A percentile compares a stretch with the other conserved stretches of the same genome.
These are phyloP conservation scores for Claviceps sp. DNA, from an alignment of 2,329 filamentous ascomycete species.

Conservation along the genomic window DNA sequence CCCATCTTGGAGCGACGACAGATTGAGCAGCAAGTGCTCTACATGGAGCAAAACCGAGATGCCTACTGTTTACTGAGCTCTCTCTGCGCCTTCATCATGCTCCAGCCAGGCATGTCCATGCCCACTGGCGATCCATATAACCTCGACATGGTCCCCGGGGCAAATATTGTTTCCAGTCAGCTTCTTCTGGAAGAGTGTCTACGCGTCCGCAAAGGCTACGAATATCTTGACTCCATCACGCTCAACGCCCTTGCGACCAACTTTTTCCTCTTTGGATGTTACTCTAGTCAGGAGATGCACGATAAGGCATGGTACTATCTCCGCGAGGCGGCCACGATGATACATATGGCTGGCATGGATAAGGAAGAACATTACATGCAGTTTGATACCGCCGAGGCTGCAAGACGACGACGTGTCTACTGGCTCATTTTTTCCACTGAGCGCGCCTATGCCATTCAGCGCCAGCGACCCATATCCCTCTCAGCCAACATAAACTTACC, in stretches of 20 bases:
- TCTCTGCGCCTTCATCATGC: constrained; percentile 54
- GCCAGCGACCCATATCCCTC: constrained; percentile 55
- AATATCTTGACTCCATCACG: constrained; percentile 43
- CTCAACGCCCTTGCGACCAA: constrained; percentile 54
- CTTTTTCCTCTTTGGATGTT: constrained; percentile 64
- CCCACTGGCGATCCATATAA: constrained; percentile 42
- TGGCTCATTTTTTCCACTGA: constrained; percentile 63
- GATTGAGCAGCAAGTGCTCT: constrained; percentile 44
- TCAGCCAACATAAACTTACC: constrained; percentile 57
- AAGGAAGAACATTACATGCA: constrained; percentile 50
- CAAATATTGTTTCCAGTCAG: constrained; percentile 49
- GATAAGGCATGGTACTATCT: constrained; percentile 70
- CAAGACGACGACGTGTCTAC: constrained; percentile 52
- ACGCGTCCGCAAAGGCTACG: constrained; percentile 49
- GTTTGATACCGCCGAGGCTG: constrained; percentile 44
- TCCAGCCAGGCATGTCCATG: constrained; percentile 54
- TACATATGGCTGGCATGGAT: constrained; percentile 45
- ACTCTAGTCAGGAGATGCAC: constrained; percentile 58
- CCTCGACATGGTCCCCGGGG: constrained; percentile 42
- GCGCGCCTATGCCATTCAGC: constrained; percentile 59
- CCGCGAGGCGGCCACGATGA: constrained; percentile 61
- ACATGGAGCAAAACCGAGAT: constrained; percentile 49
- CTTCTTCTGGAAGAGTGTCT: constrained; percentile 54
- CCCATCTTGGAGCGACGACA: constrained; percentile 47
- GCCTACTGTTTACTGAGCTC: constrained; percentile 51